Conservation (phyloP, 805 yeast species). For the Lipomyces anomalus region DNA sequence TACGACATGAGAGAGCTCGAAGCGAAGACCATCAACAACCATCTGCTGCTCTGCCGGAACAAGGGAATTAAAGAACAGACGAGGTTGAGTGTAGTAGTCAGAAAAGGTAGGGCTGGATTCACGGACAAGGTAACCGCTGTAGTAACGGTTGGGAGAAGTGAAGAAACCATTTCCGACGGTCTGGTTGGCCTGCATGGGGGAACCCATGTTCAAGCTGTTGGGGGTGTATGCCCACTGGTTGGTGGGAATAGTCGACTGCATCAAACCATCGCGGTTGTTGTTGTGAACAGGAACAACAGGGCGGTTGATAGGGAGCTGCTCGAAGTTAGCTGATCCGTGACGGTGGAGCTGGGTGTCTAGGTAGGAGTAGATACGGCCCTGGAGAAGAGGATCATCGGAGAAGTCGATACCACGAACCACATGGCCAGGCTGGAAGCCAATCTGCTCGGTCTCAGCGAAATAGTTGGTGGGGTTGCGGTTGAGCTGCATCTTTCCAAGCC, state of each 20-base stretch:
- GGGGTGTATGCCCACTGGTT: conserved; percentile 2
- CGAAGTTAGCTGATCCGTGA: conserved; percentile 59
- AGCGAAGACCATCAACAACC: background rate
- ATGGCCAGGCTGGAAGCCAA: conserved; percentile 82
- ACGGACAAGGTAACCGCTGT: conserved; percentile 2
- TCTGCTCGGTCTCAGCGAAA: conserved; percentile 83
- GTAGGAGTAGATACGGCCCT: conserved; percentile 74
- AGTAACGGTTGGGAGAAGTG: background rate
- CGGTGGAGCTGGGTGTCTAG: conserved; percentile 84
- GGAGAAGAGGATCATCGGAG: conserved; percentile 73
- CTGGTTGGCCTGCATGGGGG: conserved; percentile 3
- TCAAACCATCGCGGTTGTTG: conserved; percentile 67
- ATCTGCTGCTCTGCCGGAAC: conserved; percentile 2
- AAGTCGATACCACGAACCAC: conserved; percentile 78
- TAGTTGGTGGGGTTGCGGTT: conserved; percentile 77
- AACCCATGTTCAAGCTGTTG: background rate
- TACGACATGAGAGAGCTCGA: conserved; percentile 2
- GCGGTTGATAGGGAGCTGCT: conserved; percentile 82
- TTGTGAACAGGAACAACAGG: conserved; percentile 51
- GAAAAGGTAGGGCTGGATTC: background rate
- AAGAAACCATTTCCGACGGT: conserved; percentile 3
- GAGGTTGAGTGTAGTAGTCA: conserved; percentile 3
- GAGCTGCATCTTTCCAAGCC: conserved; percentile 70
- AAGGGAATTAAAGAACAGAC: conserved; percentile 3
- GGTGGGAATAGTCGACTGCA: background rate